Evolutionary conservation across 1,284 basidiomycete species (phyloP), one percentile per base, ranked within the genome.

Genomic region (Mycena sp.): DNA sequence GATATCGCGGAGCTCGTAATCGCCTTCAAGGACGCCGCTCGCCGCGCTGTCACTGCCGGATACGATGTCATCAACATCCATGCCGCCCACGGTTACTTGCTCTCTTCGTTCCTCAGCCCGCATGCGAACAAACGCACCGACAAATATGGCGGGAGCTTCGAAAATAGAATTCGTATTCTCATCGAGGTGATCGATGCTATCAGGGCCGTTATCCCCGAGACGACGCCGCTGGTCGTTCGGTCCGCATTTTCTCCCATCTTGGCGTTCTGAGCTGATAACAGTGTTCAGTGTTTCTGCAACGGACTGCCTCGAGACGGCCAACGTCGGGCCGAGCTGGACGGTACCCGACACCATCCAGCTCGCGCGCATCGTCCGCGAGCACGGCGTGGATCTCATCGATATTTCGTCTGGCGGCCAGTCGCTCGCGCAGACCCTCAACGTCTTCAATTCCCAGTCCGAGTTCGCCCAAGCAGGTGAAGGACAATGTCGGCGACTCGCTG

Each of bases 371-470:
- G 78, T 91, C 3, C 75, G 76, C 23, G 82, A 85, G n/a, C 78
- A 83, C n/a, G 89, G 88, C 2, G 81, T 92, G 43, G 89, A 91
- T 71, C 78, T 91, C 41, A 75, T 92, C 41, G 90, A 92, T 68
- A 79, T 89, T 40, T 87, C 85, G n/a, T 80, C 81, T 1, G 88
- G 85, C 7, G 90, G 89, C 1, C 86, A 83, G 65, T 82, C 83
- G 64, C 71, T 78, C 1, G 74, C 80, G 41, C 84, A 85, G 63
- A 74, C 78, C 23, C 70, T 86, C 46, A 81, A 81, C 0, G 82
- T 82, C 0, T 61, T 67, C 38, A 87, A 86, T 16, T 58, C 63
- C 69, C 88, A 86, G 76, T 83, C 81, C 9, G 56, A 72, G 43
- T 63, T 88, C 61, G 85, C 89, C n/a, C 1, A 81, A 83, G 63